Percentiles rank a stretch among this genome's conserved stretches.
These are phyloP conservation scores for Fusarium sulawesiense DNA, from an alignment of 2,329 filamentous ascomycete genomes.

Conservation along the genomic window DNA sequence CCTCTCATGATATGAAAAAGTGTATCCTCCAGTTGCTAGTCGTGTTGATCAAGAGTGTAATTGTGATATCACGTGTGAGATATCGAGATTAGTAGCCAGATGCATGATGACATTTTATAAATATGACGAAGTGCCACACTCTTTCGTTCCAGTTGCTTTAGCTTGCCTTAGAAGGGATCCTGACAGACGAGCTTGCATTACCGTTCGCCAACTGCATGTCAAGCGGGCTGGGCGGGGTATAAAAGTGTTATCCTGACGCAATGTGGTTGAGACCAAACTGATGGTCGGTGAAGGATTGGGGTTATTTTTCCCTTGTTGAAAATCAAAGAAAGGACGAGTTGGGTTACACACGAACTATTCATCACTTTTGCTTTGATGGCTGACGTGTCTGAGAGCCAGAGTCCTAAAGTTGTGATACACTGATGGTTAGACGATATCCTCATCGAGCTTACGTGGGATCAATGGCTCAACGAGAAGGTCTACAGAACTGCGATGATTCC, in stretches of 20 bases:
- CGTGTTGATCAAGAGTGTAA: slow-evolving; percentile 9
- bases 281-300: slow-evolving; percentile 25
- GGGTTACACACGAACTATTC: neutral
- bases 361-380: slow-evolving; percentile 1
- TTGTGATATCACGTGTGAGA: slow-evolving; percentile 32
- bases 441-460: slow-evolving; percentile 30
- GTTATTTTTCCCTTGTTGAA: neutral
- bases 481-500: neutral
- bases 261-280: slow-evolving; percentile 14
- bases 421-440: slow-evolving; percentile 12
- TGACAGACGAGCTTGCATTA: neutral
- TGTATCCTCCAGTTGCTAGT: slow-evolving; percentile 1
- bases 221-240: slow-evolving; percentile 30
- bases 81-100: slow-evolving; percentile 1
- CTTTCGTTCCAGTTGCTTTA: slow-evolving; percentile 29
- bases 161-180: slow-evolving; percentile 9
- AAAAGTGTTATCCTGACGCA: slow-evolving; percentile 26
- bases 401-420: slow-evolving; percentile 16
- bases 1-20: slow-evolving; percentile 12
- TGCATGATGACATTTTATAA: slow-evolving; percentile 36
- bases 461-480: neutral
- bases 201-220: slow-evolving; percentile 29
- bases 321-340: slow-evolving; percentile 1
- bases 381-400: slow-evolving; percentile 20
- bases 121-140: slow-evolving; percentile 29